Evolutionary conservation across 108 stramenopile genomes (phyloP), one percentile per base, ranked within the genome.

Genomic region (Cyclostephanos invisitatus): DNA sequence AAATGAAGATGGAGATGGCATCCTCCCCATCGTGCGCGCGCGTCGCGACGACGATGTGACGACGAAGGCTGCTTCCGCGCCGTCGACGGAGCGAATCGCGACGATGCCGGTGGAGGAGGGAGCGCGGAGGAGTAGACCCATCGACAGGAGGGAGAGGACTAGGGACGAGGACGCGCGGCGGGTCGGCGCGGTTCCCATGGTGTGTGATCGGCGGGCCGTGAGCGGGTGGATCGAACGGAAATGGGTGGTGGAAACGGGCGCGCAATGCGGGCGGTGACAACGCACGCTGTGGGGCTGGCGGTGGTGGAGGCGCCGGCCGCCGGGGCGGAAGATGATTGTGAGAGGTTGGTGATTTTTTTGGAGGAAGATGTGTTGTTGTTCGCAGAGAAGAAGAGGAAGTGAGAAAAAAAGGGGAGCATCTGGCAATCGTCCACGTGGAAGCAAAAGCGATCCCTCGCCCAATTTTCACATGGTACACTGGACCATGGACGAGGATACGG

Each of bases 51-150:
- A 21, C 7, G 56, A 57, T 15, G 22, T 27, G 2, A 27, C 44
- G 44, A 46, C 44, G 44, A 46, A 46, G 14, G 44, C 44, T 0
- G n/a, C n/a, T n/a, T n/a, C n/a, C n/a, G 25, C 25, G 53, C 25
- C 22, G 20, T 9, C 53, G 3, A 25, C 1, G 22, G 9, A 9
- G 9, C 22, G 20, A 21, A 7, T 20, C 5, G 20, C 51, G 6
- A 53, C 51, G 24, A 53, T 53, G 51, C 51, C 51, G 40, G 40
- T 11, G 10, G 49, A 50, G 4, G 51, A n/a, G n/a, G n/a, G n/a
- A n/a, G n/a, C n/a, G n/a, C n/a, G n/a, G n/a, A n/a, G n/a, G n/a
- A n/a, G n/a, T n/a, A n/a, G 32, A 32, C 3, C 32, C 32, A 32
- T 32, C 32, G 32, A 2, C 32, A 32, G 32, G 32, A 32, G 4